These are phyloP conservation scores for Rubia peregrina DNA, from an alignment of 305 asterid genomes.

Conservation along the genomic window DNA sequence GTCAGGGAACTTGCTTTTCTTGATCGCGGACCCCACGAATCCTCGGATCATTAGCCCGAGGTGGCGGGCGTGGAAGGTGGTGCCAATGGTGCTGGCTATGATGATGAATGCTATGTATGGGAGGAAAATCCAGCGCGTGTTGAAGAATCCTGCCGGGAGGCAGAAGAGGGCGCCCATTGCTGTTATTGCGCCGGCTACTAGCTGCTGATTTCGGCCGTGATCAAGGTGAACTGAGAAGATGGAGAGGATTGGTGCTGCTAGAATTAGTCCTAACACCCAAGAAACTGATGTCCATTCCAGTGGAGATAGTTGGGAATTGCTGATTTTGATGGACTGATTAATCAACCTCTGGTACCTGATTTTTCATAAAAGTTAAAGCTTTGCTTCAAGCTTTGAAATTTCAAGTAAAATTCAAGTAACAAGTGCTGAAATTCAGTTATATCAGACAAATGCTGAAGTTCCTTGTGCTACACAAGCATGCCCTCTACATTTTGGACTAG, in stretches of 20 bases:
- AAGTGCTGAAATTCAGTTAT: not conserved
- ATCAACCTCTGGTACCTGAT: conserved; percentile 62
- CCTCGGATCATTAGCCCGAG: conserved; percentile 69
- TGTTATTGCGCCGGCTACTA: conserved; percentile 63
- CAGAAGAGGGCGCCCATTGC: conserved; percentile 79
- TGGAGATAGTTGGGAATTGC: conserved; percentile 44
- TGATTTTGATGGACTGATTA: conserved; percentile 40
- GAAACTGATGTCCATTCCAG: conserved; percentile 78
- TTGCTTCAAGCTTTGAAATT: not conserved
- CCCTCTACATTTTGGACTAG: not conserved
- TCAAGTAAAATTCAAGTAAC: too few relatives aligned
- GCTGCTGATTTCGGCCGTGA: conserved; percentile 50
- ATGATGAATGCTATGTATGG: conserved; percentile 63
- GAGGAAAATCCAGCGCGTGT: conserved; percentile 64
- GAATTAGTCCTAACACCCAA: conserved; percentile 66
- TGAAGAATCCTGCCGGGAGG: conserved; percentile 76
- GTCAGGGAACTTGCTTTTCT: conserved; percentile 33
- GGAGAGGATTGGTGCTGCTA: conserved; percentile 63
- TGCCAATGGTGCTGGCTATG: conserved; percentile 57
- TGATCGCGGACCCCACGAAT: conserved; percentile 47
- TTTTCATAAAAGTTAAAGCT: not conserved
- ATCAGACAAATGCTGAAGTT: not conserved
- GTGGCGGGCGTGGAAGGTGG: conserved; percentile 62
- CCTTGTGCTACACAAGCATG: not conserved
- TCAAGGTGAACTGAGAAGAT: conserved; percentile 61